These are phyloP conservation scores for Pugionium cornutum DNA, from an alignment of 345 rosid genomes.

Conservation along the genomic window DNA sequence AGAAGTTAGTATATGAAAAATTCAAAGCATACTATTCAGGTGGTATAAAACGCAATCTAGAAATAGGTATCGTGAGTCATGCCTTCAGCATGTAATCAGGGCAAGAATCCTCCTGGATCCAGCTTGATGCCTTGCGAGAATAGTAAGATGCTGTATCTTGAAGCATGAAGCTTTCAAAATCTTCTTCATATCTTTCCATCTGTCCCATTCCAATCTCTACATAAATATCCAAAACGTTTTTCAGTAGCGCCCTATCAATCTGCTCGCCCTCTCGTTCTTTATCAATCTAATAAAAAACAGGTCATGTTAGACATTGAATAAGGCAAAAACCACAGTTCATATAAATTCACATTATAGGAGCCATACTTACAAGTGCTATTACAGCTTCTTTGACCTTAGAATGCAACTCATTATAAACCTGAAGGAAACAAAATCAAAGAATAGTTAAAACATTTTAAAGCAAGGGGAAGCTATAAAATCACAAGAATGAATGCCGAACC, in stretches of 20 bases:
- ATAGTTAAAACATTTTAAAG: not conserved
- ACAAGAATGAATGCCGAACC: conserved; percentile 45
- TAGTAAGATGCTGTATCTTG: conserved; percentile 70
- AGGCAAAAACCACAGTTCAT: not conserved
- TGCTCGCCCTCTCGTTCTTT: conserved; percentile 90
- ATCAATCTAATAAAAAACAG: conserved; percentile 54
- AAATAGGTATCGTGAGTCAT: conserved; percentile 22
- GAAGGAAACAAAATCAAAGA: conserved; percentile 19
- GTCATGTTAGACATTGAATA: conserved; percentile 18
- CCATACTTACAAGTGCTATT: conserved; percentile 58
- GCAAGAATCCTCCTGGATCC: conserved; percentile 81
- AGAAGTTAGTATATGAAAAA: not conserved
- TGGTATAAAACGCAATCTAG: not conserved
- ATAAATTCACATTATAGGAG: not conserved
- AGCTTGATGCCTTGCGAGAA: conserved; percentile 81
- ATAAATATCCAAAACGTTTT: conserved; percentile 74
- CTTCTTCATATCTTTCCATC: conserved; percentile 67
- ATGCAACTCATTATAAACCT: conserved; percentile 63
- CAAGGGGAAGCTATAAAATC: not conserved
- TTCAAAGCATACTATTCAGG: not conserved
- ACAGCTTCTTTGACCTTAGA: conserved; percentile 68
- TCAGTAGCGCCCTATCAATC: conserved; percentile 75
- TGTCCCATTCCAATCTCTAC: conserved; percentile 84
- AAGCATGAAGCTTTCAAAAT: conserved; percentile 79
- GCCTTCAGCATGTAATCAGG: conserved; percentile 86